A percentile compares a stretch with the other conserved stretches of the same genome.
Conservation (phyloP, 805 yeast genomes). For the Wickerhamomyces queroliae region DNA sequence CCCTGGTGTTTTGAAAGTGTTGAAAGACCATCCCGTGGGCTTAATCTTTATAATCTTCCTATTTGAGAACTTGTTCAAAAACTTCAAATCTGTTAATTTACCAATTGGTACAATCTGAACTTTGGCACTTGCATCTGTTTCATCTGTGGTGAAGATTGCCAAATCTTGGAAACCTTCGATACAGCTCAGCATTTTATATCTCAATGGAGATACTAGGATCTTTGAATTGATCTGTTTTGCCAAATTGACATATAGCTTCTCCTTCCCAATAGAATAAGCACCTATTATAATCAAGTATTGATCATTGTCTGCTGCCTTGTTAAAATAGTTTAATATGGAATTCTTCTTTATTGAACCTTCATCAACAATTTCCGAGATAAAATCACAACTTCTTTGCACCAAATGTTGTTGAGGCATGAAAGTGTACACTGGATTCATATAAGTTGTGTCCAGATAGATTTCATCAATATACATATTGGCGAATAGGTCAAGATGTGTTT, state of each 20-base stretch:
- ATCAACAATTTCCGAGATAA: constrained; percentile 36
- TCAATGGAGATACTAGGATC: constrained; percentile 41
- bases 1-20: constrained; percentile 11
- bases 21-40: constrained; percentile 91
- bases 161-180: constrained; percentile 4
- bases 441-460: constrained; percentile 87
- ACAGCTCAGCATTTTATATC: constrained; percentile 3
- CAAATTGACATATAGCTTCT: constrained; percentile 66
- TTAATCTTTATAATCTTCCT: constrained; percentile 54
- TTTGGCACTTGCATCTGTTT: constrained; percentile 19
- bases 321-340: constrained; percentile 32
- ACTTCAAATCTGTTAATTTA: constrained; percentile 35
- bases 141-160: background rate
- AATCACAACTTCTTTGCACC: constrained; percentile 50
- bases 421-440: constrained; percentile 63
- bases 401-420: constrained; percentile 78
- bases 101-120: constrained; percentile 75
- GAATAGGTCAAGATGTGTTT: constrained; percentile 27
- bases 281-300: constrained; percentile 71
- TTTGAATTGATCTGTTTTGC: constrained; percentile 48
- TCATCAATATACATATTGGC: constrained; percentile 37
- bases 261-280: constrained; percentile 91
- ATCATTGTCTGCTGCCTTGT: constrained; percentile 20
- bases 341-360: constrained; percentile 18
- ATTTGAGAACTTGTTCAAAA: constrained; percentile 19